phyloP scores from a whole-genome alignment of 2,329 filamentous ascomycete genomes.

The Aspergillus tamarii region DNA sequence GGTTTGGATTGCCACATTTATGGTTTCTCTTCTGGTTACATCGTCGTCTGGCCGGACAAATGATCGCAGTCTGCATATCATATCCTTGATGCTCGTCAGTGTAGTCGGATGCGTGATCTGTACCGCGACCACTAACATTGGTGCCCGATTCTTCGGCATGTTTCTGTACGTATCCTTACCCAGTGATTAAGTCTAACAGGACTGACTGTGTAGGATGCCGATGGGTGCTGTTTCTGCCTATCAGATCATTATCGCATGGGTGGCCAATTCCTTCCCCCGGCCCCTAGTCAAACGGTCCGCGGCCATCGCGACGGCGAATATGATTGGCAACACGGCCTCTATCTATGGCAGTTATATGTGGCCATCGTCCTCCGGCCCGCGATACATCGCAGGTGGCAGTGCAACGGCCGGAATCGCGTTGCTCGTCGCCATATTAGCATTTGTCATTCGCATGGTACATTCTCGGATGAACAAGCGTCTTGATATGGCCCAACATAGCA shows the following conservation, averaged over 20 bases:
- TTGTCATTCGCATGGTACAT: slow-evolving; percentile 38
- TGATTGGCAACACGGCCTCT: slow-evolving; percentile 43
- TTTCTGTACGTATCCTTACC: slow-evolving; percentile 47
- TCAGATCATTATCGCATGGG: slow-evolving; percentile 50
- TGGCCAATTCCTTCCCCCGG: slow-evolving; percentile 46
- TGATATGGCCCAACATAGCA: slow-evolving; percentile 25
- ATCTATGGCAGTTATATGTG: slow-evolving; percentile 48
- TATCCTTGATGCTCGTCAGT: slow-evolving; percentile 56
- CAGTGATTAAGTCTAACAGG: background rate
- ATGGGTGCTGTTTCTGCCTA: slow-evolving; percentile 54
- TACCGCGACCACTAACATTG: slow-evolving; percentile 54
- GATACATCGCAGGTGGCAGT: slow-evolving; percentile 41
- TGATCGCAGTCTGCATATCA: slow-evolving; percentile 62
- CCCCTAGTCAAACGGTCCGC: slow-evolving; percentile 51
- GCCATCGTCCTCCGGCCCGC: slow-evolving; percentile 38
- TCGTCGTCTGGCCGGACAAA: slow-evolving; percentile 57
- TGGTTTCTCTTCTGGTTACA: slow-evolving; percentile 58
- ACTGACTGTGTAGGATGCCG: slow-evolving; percentile 46
- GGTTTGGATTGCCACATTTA: slow-evolving; percentile 61
- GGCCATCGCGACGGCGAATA: slow-evolving; percentile 47
- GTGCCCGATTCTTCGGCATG: slow-evolving; percentile 64
- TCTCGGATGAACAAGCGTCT: slow-evolving; percentile 39
- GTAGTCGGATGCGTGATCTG: slow-evolving; percentile 60
- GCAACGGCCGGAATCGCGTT: slow-evolving; percentile 41
- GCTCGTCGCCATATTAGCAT: slow-evolving; percentile 38